phyloP scores from a whole-genome alignment of 371 early-diverging fungal genomes.

The Circinella minor region DNA sequence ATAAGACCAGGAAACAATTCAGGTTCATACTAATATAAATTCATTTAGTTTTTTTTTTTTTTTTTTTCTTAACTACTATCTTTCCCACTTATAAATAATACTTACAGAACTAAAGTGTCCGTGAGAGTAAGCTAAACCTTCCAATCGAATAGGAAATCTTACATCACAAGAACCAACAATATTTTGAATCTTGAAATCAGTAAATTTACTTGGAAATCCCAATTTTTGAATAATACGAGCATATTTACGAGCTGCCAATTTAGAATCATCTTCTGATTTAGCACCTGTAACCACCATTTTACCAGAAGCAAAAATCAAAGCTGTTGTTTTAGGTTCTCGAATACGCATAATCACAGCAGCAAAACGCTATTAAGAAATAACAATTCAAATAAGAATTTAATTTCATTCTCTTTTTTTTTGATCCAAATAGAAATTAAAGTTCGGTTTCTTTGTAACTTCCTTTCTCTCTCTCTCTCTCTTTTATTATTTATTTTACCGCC shows the following conservation, averaged over 20 bases:
- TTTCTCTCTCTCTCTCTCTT: too few species aligned
- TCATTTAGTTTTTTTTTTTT: constrained; percentile 10
- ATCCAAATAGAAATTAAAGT: too few species aligned
- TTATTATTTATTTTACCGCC: not conserved
- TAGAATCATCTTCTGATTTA: constrained; percentile 96
- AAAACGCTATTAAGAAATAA: constrained; percentile 97
- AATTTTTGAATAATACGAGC: constrained; percentile 99
- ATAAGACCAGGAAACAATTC: constrained; percentile 99
- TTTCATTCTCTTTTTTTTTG: too few species aligned
- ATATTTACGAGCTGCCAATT: constrained; percentile 99
- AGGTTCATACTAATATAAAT: constrained; percentile 92
- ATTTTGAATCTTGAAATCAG: constrained; percentile 99
- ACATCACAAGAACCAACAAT: constrained; percentile 99
- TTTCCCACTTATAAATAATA: constrained; percentile 11
- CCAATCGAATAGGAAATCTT: constrained; percentile 99
- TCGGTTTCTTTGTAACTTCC: too few species aligned
- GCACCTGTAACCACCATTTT: constrained; percentile 99
- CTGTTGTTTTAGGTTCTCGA: constrained; percentile 99
- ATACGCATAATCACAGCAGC: constrained; percentile 99
- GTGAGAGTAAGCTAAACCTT: constrained; percentile 99
- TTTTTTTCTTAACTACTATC: not conserved
- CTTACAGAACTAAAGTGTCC: constrained; percentile 96
- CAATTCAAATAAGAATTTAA: too few species aligned
- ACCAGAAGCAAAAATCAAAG: constrained; percentile 99
- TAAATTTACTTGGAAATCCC: constrained; percentile 98